Percentiles rank a stretch among this genome's conserved stretches.
phyloP scores from a whole-genome alignment of 2,329 filamentous ascomycete species.

The Sarocladium oryzae region DNA sequence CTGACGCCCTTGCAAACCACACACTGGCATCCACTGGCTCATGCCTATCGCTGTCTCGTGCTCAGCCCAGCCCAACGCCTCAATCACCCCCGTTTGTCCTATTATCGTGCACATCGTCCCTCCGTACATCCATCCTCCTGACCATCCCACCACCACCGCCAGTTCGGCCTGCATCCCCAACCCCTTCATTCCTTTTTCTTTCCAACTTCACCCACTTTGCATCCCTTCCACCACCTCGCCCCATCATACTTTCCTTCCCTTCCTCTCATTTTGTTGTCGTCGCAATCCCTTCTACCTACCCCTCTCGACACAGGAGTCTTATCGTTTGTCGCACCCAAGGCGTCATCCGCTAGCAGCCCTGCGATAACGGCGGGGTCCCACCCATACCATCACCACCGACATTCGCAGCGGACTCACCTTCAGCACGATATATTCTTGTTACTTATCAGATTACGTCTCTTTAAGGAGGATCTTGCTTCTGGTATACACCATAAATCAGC shows the following conservation, averaged over 20 bases:
- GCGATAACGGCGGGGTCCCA: slow-evolving; percentile 8
- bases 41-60: background rate
- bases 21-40: slow-evolving; percentile 2
- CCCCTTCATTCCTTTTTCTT: slow-evolving; percentile 4
- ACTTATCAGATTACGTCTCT: background rate
- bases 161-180: background rate
- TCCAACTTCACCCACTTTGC: background rate
- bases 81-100: slow-evolving; percentile 3
- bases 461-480: background rate
- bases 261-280: background rate
- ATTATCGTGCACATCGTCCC: background rate
- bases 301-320: background rate
- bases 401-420: background rate
- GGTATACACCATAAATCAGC: background rate
- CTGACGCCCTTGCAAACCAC: background rate
- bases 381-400: background rate
- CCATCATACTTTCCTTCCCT: background rate
- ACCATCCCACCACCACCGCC: background rate
- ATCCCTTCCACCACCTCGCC: background rate
- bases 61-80: slow-evolving; percentile 7
- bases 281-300: background rate
- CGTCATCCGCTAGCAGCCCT: slow-evolving; percentile 3
- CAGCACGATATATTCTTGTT: background rate
- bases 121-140: slow-evolving; percentile 4
- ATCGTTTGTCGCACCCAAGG: slow-evolving; percentile 6